A percentile compares a stretch with the other conserved stretches of the same genome.
Conservation (phyloP, 768 basidiomycete species). For the Phaeolepiota aurea region DNA sequence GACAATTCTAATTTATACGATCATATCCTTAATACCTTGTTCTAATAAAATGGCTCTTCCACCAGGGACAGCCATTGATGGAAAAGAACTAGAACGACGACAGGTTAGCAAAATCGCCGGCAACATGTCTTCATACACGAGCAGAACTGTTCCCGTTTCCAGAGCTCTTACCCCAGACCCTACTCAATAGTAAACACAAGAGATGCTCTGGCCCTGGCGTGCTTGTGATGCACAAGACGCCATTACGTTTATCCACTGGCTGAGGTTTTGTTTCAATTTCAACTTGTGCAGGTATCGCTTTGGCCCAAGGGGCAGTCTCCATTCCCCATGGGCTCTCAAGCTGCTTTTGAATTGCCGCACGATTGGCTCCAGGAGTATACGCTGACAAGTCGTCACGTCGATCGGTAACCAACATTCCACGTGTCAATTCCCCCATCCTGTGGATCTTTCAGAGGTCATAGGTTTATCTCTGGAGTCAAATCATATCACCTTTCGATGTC, state of each 20-base stretch:
- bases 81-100: too few relatives aligned
- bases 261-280: slow-evolving; percentile 29
- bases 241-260: slow-evolving; percentile 12
- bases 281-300: slow-evolving; percentile 45
- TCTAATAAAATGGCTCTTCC: slow-evolving; percentile 11
- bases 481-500: slow-evolving; percentile 56
- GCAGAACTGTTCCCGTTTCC: neutral
- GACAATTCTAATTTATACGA: slow-evolving; percentile 10
- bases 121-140: neutral
- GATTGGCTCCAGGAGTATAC: slow-evolving; percentile 58
- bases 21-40: slow-evolving; percentile 14
- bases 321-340: slow-evolving; percentile 24
- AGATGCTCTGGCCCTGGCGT: slow-evolving; percentile 59
- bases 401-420: slow-evolving; percentile 86
- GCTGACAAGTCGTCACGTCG: slow-evolving; percentile 57
- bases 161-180: slow-evolving; percentile 52
- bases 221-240: slow-evolving; percentile 38
- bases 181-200: slow-evolving; percentile 35
- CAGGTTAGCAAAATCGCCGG: too few relatives aligned
- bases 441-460: neutral
- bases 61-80: too few relatives aligned
- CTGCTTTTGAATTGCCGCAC: slow-evolving; percentile 51
- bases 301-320: slow-evolving; percentile 29
- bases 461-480: slow-evolving; percentile 1
- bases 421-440: slow-evolving; percentile 70